Conservation (phyloP, 331 rosid genomes). For the Rhamnella rubrinervis region DNA sequence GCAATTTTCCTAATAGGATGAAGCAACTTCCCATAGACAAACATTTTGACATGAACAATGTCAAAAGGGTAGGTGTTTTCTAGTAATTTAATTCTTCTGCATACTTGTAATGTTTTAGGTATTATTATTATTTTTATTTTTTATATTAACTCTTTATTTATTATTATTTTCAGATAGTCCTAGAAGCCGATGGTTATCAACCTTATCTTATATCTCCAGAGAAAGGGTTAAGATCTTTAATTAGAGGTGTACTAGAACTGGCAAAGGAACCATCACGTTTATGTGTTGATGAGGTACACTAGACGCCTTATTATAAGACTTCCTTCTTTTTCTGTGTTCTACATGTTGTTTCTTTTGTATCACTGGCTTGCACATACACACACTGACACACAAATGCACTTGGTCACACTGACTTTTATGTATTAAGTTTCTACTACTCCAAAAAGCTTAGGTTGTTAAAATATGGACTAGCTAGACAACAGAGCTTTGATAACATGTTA, state of each 20-base stretch:
- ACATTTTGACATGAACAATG: constrained; percentile 83
- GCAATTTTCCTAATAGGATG: constrained; percentile 80
- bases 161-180: not conserved
- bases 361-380: no score
- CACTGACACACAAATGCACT: no score
- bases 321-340: not conserved
- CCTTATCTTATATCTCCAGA: constrained; percentile 27
- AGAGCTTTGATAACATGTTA: no score
- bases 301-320: not conserved
- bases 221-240: constrained; percentile 77
- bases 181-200: constrained; percentile 1
- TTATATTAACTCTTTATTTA: not conserved
- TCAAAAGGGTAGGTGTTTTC: constrained; percentile 58
- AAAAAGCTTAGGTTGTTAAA: no score
- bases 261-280: constrained; percentile 78
- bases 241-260: constrained; percentile 67
- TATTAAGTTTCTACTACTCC: no score
- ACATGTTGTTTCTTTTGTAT: no score
- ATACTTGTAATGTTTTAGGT: not conserved
- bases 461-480: no score
- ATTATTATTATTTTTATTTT: not conserved
- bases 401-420: no score
- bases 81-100: not conserved
- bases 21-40: constrained; percentile 84
- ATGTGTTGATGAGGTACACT: constrained; percentile 70